Evolutionary conservation across 495 filamentous ascomycete species (phyloP).

Genomic region (Aspergillus baeticus): DNA sequence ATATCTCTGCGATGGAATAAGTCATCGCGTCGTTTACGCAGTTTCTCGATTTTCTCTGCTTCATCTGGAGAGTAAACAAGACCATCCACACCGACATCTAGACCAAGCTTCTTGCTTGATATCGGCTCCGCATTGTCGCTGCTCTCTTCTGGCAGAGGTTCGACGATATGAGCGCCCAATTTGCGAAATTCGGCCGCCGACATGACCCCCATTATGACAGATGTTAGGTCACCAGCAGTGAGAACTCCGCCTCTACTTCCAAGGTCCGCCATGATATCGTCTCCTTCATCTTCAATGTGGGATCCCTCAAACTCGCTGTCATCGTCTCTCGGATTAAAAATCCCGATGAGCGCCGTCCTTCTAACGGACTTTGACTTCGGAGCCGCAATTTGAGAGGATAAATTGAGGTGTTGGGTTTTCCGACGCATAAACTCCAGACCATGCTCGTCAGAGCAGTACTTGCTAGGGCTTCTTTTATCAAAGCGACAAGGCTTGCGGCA

Average conservation of each 20-base stretch:
- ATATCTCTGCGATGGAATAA: conserved; percentile 41
- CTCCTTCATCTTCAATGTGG: conserved; percentile 23
- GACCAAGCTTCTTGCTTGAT: conserved; percentile 72
- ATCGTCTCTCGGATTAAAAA: conserved; percentile 4
- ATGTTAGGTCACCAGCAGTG: conserved; percentile 56
- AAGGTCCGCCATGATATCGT: conserved; percentile 40
- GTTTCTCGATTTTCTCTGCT: conserved; percentile 37
- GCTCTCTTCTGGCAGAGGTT: conserved; percentile 33
- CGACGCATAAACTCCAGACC: conserved; percentile 57
- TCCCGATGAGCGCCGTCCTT: conserved; percentile 8
- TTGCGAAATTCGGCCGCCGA: conserved; percentile 54
- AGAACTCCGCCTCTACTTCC: conserved; percentile 58
- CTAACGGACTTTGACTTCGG: conserved; percentile 16
- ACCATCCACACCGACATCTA: conserved; percentile 31
- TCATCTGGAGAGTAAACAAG: conserved; percentile 44
- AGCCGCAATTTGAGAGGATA: conserved; percentile 10
- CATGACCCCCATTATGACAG: conserved; percentile 45
- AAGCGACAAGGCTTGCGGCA: conserved; percentile 63
- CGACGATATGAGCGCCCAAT: conserved; percentile 54
- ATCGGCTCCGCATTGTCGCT: conserved; percentile 17
- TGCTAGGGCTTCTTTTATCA: conserved; percentile 49
- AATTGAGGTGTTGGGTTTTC: conserved; percentile 31
- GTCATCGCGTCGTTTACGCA: conserved; percentile 38
- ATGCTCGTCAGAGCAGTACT: conserved; percentile 70
- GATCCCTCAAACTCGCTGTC: conserved; percentile 12